phyloP scores from a whole-genome alignment of 169 alveolate genomes.

The Cryptosporidium viatorum region DNA sequence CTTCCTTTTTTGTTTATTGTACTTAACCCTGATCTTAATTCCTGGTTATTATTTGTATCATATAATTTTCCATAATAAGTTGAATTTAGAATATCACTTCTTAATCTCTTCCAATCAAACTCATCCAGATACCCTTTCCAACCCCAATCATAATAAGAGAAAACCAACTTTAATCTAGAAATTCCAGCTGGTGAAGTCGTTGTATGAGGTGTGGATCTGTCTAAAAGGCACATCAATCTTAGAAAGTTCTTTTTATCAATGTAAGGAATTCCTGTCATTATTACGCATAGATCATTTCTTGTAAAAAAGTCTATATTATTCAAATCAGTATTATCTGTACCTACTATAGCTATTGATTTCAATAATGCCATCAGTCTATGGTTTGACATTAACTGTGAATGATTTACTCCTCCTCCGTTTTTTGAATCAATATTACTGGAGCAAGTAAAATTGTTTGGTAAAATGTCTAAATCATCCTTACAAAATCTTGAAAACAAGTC shows the following conservation, averaged over 20 bases:
- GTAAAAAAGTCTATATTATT: slow-evolving; percentile 19
- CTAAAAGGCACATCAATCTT: slow-evolving; percentile 59
- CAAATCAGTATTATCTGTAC: not conserved
- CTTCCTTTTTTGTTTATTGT: not conserved
- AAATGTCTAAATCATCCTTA: slow-evolving; percentile 17
- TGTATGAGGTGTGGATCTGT: slow-evolving; percentile 70
- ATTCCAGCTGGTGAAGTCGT: slow-evolving; percentile 75
- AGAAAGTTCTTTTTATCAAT: slow-evolving; percentile 64
- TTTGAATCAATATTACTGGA: not conserved
- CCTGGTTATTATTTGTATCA: not conserved
- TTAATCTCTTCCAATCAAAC: slow-evolving; percentile 57
- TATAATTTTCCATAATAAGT: slow-evolving; percentile 51
- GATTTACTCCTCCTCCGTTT: not conserved
- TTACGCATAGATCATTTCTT: slow-evolving; percentile 48
- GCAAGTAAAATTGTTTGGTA: not conserved
- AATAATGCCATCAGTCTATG: slow-evolving; percentile 35
- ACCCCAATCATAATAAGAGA: slow-evolving; percentile 73
- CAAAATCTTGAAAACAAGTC: slow-evolving; percentile 54
- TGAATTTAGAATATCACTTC: slow-evolving; percentile 36
- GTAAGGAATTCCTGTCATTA: slow-evolving; percentile 69
- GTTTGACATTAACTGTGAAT: slow-evolving; percentile 40
- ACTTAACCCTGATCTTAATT: not conserved
- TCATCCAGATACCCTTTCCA: slow-evolving; percentile 71
- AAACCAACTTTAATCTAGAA: slow-evolving; percentile 62
- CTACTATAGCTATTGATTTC: slow-evolving; percentile 51